phyloP scores from a whole-genome alignment of 225 moss, liverwort and hornwort species.

The Climacium dendroides region DNA sequence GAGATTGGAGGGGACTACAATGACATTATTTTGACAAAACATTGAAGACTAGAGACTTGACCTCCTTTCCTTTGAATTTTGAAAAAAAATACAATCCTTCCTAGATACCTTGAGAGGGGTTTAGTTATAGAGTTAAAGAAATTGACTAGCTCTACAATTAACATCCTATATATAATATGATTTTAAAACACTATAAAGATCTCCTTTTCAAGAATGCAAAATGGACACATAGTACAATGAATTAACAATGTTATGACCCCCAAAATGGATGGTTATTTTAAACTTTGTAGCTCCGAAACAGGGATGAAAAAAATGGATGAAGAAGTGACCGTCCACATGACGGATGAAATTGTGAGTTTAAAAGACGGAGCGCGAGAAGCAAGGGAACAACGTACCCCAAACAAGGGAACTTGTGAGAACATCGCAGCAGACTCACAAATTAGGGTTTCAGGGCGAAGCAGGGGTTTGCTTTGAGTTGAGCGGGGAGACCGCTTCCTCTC shows the following conservation, averaged over 20 bases:
- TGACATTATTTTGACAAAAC: neutral
- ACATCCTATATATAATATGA: too few relatives aligned
- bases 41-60: neutral
- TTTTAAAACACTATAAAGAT: accelerated
- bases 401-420: neutral
- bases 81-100: neutral
- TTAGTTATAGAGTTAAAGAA: neutral
- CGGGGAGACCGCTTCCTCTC: accelerated
- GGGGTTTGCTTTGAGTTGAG: neutral
- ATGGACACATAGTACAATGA: accelerated
- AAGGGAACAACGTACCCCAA: neutral
- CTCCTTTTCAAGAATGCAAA: neutral
- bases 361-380: neutral
- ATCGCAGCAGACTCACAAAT: neutral
- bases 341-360: neutral
- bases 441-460: neutral
- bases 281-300: neutral
- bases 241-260: accelerated
- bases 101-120: accelerated
- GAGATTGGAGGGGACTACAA: neutral
- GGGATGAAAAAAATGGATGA: too few relatives aligned
- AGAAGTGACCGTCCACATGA: neutral
- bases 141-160: accelerated
- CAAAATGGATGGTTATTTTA: neutral
- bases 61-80: accelerated